Conservation (phyloP, 805 yeast species). For the Kregervanrija pseudodelftensis region DNA sequence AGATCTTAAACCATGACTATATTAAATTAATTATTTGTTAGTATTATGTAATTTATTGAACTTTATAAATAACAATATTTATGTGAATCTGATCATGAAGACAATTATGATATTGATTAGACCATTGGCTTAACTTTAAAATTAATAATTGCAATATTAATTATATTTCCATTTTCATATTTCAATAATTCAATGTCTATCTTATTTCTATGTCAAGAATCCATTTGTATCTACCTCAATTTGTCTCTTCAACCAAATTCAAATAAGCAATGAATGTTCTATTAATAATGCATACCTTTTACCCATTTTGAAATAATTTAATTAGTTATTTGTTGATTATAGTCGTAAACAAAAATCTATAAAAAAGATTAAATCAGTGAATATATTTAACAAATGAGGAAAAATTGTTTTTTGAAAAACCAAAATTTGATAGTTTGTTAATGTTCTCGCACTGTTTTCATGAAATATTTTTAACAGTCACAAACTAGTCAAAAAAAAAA, state of each 20-base stretch:
- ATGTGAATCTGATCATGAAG: neutral
- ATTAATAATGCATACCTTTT: slow-evolving; percentile 34
- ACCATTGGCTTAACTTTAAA: neutral
- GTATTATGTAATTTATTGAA: slow-evolving; percentile 6
- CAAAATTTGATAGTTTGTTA: no score
- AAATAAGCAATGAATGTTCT: neutral
- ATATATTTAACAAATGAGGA: no score
- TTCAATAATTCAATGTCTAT: no score
- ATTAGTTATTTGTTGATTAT: neutral
- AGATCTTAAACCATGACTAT: slow-evolving; percentile 98
- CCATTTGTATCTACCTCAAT: no score
- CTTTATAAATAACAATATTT: neutral
- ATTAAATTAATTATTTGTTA: slow-evolving; percentile 9
- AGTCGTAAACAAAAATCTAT: neutral
- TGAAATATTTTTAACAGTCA: no score
- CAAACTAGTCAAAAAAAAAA: no score
- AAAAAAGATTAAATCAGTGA: no score
- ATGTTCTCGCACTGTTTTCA: no score
- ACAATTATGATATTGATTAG: no score
- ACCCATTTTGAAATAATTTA: slow-evolving; percentile 36
- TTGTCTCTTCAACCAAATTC: no score
- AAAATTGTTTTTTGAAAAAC: no score
- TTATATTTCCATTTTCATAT: neutral
- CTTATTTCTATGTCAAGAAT: no score
- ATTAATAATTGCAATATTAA: neutral